Evolutionary conservation across 2,329 filamentous ascomycete species (phyloP), one percentile per base, ranked within the genome.

Genomic region (Chrysoporthe cubensis): DNA sequence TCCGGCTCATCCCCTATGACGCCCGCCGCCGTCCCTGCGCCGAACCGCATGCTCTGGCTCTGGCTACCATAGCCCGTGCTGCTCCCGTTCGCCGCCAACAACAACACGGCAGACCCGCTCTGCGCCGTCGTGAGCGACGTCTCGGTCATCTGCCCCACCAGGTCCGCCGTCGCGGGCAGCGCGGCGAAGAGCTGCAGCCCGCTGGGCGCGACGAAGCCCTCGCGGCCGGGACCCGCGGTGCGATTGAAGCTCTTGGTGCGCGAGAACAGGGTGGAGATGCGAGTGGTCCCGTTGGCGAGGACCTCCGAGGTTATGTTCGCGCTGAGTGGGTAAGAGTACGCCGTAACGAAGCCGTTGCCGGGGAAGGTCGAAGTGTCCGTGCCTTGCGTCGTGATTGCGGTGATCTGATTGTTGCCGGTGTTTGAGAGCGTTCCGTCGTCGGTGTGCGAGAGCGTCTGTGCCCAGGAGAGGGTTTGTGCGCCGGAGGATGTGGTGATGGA

Each of bases 281-380:
- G 58, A 7, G 26, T 42, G 0, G 66, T 68, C 21, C 66, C 63
- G 63, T 68, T 68, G 2, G 21, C 14, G 16, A 68, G 52, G 14
- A 37, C 3, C 42, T 48, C 43, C 2, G 14, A 58, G 2, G 62
- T 56, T 21, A 56, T 84, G 71, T 86, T 86, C 56, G 86, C 85
- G 72, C 80, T 83, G 0, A 92, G 76, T 0, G 90, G 90, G 72
- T 90, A 92, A 5, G 76, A 76, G 74, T 89, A 91, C 2, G 71
- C 72, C 1, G 74, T 69, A n/a, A 70, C 70, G 74, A 82, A 82
- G n/a, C 21, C 68, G 18, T 21, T 42, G 52, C 40, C 62, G 50
- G 14, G 16, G 48, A 34, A 37, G 5, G n/a, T 44, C 50, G 75
- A 71, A 11, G 56, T 66, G 69, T 80, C 78, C 2, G 65, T 67